A percentile compares a stretch with the other conserved stretches of the same genome.
phyloP scores from a whole-genome alignment of 805 yeast genomes.

The Alloascoidea africana region DNA sequence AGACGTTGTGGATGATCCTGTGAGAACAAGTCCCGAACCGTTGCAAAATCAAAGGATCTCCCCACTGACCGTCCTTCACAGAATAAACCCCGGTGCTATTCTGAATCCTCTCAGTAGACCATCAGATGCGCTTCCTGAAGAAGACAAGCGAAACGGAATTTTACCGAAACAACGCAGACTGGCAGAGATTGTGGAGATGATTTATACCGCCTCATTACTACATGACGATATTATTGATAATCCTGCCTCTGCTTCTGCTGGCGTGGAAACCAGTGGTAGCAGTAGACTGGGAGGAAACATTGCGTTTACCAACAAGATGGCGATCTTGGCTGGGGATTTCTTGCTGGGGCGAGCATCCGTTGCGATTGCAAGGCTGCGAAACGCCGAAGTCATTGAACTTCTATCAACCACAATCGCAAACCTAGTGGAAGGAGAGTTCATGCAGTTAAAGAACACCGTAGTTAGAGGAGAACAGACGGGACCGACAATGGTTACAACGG shows the following conservation, averaged over 20 bases:
- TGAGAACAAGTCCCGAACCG: conserved; percentile 5
- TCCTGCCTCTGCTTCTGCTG: too few relatives aligned
- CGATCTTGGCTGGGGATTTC: conserved; percentile 94
- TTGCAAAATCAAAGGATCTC: conserved; percentile 33
- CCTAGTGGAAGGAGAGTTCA: conserved; percentile 94
- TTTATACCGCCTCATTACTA: conserved; percentile 87
- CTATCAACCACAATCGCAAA: conserved; percentile 94
- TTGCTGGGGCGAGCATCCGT: conserved; percentile 92
- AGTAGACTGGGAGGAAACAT: conserved; percentile 87
- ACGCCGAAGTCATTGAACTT: conserved; percentile 94
- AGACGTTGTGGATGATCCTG: conserved; percentile 12
- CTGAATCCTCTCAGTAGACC: conserved; percentile 77
- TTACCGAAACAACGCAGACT: conserved; percentile 88
- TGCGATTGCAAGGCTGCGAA: conserved; percentile 80
- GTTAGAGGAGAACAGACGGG: conserved; percentile 28
- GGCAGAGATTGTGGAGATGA: conserved; percentile 97
- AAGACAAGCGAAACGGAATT: conserved; percentile 53
- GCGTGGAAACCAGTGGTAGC: too few relatives aligned
- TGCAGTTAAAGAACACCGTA: conserved; percentile 94
- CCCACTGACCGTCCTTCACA: conserved; percentile 75
- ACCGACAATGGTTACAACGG: conserved; percentile 21
- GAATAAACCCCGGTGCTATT: conserved; percentile 68
- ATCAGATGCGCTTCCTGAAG: conserved; percentile 53
- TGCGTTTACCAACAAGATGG: conserved; percentile 95
- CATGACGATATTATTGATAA: conserved; percentile 96